Percentiles rank a stretch among this genome's conserved stretches.
phyloP scores from a whole-genome alignment of 2,329 filamentous ascomycete species.

The Incumbomyces delicatus region DNA sequence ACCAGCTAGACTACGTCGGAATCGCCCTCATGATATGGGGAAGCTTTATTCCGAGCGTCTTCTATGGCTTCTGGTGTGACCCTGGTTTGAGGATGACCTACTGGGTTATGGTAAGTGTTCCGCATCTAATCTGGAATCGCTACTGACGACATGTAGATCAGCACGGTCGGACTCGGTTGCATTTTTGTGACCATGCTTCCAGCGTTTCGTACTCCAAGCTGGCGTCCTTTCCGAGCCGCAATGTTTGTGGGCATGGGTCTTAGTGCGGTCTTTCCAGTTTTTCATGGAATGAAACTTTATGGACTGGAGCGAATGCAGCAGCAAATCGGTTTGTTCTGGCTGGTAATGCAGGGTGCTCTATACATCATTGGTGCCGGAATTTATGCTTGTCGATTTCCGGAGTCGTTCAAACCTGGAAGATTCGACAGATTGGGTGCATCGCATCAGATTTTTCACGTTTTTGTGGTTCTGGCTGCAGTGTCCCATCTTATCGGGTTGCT shows the following conservation, averaged over 20 bases:
- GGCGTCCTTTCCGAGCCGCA: slow-evolving; percentile 72
- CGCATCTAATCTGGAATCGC: slow-evolving; percentile 3
- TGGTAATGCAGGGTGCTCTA: slow-evolving; percentile 67
- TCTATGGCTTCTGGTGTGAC: slow-evolving; percentile 73
- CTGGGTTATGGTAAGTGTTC: slow-evolving; percentile 56
- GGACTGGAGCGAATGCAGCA: slow-evolving; percentile 56
- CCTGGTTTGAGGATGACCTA: slow-evolving; percentile 59
- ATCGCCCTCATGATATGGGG: slow-evolving; percentile 89
- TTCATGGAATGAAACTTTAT: slow-evolving; percentile 63
- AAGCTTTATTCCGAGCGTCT: slow-evolving; percentile 78
- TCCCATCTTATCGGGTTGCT: slow-evolving; percentile 73
- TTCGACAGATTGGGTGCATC: slow-evolving; percentile 91
- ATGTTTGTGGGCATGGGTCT: slow-evolving; percentile 87
- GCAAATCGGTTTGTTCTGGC: slow-evolving; percentile 71
- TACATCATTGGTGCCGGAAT: slow-evolving; percentile 80
- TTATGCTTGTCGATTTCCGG: slow-evolving; percentile 82
- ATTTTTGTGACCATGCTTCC: slow-evolving; percentile 68
- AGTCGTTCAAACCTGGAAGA: slow-evolving; percentile 62
- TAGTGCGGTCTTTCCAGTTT: slow-evolving; percentile 71
- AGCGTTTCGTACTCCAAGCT: slow-evolving; percentile 70
- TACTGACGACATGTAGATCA: slow-evolving; percentile 51
- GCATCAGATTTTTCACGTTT: slow-evolving; percentile 91
- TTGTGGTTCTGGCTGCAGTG: slow-evolving; percentile 72
- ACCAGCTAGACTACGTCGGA: slow-evolving; percentile 88
- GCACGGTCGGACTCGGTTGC: slow-evolving; percentile 64